Evolutionary conservation across 2,329 filamentous ascomycete genomes (phyloP), one percentile per base, ranked within the genome.

Genomic region (Hortaea werneckii): DNA sequence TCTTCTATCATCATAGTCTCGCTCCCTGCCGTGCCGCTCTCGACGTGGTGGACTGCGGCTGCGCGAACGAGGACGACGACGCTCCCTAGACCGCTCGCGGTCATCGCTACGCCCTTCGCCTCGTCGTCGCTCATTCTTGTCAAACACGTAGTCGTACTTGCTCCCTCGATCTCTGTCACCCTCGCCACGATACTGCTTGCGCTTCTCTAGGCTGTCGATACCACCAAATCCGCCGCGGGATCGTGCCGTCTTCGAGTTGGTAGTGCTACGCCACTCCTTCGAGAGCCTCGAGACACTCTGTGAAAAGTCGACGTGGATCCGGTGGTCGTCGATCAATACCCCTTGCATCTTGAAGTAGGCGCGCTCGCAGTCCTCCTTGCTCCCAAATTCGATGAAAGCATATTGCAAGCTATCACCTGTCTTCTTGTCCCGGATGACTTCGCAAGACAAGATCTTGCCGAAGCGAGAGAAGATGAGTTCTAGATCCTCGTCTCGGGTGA

Each of bases 281-380:
- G 87, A 92, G 6, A 98, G 70, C 62, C 87, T 90, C 51, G 78
- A 81, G 8, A 84, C 92, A 62, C 87, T 95, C 69, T 98, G 92
- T 8, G 89, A 95, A 67, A 98, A 98, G 68, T 98, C 92, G 46
- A 98, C 92, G 61, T 98, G 92, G 52, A 98, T 98, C 37, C 92
- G 83, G 54, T 95, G 86, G 58, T 98, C 92, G 59, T 98, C 92
- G 54, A 98, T 96, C 45, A 98, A 71, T 1, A 96, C 90, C 2
- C 84, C 87, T 65, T 98, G 88, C 92, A 98, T 98, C 69, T 98
- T 98, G 71, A 94, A 92, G 61, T 95, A 98, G 2, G 92, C 92
- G 43, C 86, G 80, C 67, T 98, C 92, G 64, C 92, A 96, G 44
- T 90, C 85, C 54, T 83, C 79, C 67, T 95, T 92, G 45, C 94